Base-by-base conservation (phyloP, 2,329 filamentous ascomycete genomes). In the Penicillium polonicum region DNA sequence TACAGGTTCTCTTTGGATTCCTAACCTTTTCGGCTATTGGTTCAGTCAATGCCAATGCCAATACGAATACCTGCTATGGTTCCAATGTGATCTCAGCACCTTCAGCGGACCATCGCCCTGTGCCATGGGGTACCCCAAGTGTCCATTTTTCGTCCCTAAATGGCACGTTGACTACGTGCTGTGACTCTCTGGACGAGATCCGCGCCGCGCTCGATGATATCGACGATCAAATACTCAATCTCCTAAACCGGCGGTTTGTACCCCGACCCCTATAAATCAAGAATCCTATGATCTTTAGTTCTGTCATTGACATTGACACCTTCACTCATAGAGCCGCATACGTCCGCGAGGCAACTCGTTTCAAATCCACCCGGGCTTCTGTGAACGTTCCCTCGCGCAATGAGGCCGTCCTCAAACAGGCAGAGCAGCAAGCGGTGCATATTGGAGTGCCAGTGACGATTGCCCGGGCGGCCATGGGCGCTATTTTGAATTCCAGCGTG, bases 401-500 rank as follows among this genome's bases (percentile, higher is more conserved):
- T 35, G 38, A 52, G 54, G 46, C 48, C 36, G 48, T 52, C 15
- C 25, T 57, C 9, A 15, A 43, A n/a, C 52, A 50, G 29, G 52
- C 52, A 38, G 45, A 55, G 21, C 38, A 43, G 29, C 48, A 45
- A 33, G 48, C 54, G 5, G 15, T 46, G 8, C 35, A 48, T 33
- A 48, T 54, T 23, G 52, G 52, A 25, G 8, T 57, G 13, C 57
- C 57, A 19, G 53, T 59, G 9, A 59, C 48, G 2, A 52, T 57
- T 52, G 57, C 48, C 9, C 57, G 25, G 7, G 57, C 57, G 12
- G 48, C 48, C n/a, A 48, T 56, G 5, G 57, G 48, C 5, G 57
- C 53, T 21, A 52, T 57, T 43, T 5, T 59, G 19, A 52, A 57
- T 23, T 52, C 48, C 13, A 59, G 57, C 38, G 50, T 57, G n/a